A percentile compares a stretch with the other conserved stretches of the same genome.
These are phyloP conservation scores for Saturnispora diversa DNA, from an alignment of 805 yeast species.

Conservation along the genomic window DNA sequence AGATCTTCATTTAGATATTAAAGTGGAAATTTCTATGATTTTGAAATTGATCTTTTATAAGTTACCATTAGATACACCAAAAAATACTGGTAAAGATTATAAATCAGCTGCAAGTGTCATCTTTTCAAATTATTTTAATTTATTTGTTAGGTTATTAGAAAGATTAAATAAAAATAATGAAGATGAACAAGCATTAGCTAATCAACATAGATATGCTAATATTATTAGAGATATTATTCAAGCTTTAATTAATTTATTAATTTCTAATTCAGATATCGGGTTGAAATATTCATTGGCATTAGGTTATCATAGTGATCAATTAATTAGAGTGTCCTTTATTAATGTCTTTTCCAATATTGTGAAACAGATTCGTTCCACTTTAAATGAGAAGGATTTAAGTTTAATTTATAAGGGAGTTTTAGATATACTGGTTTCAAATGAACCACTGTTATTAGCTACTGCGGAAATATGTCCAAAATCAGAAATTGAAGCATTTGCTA, in stretches of 20 bases:
- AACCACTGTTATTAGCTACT: conserved; percentile 41
- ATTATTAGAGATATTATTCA: conserved; percentile 57
- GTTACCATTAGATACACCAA: conserved; percentile 53
- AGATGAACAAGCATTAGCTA: conserved; percentile 17
- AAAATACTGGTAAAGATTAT: conserved; percentile 29
- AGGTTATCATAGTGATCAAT: conserved; percentile 61
- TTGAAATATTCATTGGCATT: conserved; percentile 67
- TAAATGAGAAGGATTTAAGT: conserved; percentile 11
- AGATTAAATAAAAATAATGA: conserved; percentile 28
- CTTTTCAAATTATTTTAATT: conserved; percentile 62
- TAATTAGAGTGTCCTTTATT: conserved; percentile 63
- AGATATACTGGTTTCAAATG: conserved; percentile 24
- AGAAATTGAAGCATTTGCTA: conserved; percentile 65
- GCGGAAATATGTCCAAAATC: conserved; percentile 56
- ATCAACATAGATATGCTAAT: conserved; percentile 44
- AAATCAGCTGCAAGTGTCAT: conserved; percentile 36
- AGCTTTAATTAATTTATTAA: conserved; percentile 60
- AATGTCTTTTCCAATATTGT: conserved; percentile 69
- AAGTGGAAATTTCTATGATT: conserved; percentile 49
- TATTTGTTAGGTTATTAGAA: conserved; percentile 47
- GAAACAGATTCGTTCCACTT: conserved; percentile 22
- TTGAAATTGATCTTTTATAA: conserved; percentile 47
- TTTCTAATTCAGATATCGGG: conserved; percentile 70
- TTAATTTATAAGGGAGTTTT: conserved; percentile 11
- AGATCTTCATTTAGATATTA: conserved; percentile 26